Base-by-base conservation (phyloP, 1,139 yeast species). In the Yamadazyma epiphylla region DNA sequence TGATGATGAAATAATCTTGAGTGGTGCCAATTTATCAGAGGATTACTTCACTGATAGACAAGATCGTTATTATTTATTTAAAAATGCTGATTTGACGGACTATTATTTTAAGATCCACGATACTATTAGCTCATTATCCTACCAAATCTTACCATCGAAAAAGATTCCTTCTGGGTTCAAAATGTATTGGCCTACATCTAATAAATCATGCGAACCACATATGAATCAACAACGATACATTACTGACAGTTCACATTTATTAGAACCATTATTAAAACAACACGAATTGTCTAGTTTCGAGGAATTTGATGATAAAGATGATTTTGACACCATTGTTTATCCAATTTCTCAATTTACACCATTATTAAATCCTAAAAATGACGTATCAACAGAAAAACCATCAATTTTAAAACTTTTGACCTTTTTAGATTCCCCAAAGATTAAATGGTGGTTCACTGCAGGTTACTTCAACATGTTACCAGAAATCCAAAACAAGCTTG, bases 1-100 rank as follows among this genome's bases (percentile, higher is more conserved):
- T 49, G 99, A 91, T 54, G 79, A 88, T 47, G 96, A 88, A 50
- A 78, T 91, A 30, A 73, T 94, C 13, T 66, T 94, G 27, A 77
- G 87, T 13, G 99, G 98, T 3, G 98, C 98, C 4, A 91, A 91
- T 49, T 66, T 91, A 32, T 86, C 96, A 0, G 65, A 75, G 25
- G 98, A 91, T 56, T 91, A 91, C 56, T 91, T 94, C 56, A 84
- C 95, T n/a, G 82, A 91, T 53, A 76, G 99, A 44, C 98, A 91
- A 53, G 99, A 91, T 55, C 66, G 99, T 28, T 94, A 94, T 55
- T 83, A 88, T 45, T 35, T 83, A 14, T 85, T 91, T 57, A 70
- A 70, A 29, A 72, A 78, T 31, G 51, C 57, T 14, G 51, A 54
- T 1, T 63, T 91, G 26, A 60, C 94, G 0, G 77, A 85, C 44